These are phyloP conservation scores for Planoprotostelium fungivorum DNA, from an alignment of 78 protist species.

Conservation along the genomic window DNA sequence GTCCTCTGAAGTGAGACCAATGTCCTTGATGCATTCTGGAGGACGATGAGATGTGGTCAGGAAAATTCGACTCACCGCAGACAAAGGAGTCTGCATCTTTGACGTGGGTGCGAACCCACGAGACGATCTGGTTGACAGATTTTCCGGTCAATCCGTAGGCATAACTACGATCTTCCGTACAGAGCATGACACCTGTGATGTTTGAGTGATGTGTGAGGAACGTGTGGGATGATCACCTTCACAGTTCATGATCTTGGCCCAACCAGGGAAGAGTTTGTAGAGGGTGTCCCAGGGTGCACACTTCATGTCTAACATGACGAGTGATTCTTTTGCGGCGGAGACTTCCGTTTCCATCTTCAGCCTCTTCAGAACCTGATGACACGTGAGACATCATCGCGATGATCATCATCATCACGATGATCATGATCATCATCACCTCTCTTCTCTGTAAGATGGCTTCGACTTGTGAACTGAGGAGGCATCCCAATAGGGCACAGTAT, in stretches of 20 bases:
- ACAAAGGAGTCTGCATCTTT: neutral
- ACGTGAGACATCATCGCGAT: neutral
- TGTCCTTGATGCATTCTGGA: neutral
- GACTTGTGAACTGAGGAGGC: neutral
- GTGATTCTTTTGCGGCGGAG: neutral
- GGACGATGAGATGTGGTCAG: neutral
- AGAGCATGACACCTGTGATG: neutral
- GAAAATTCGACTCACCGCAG: neutral
- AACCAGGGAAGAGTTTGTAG: neutral
- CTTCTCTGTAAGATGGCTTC: neutral
- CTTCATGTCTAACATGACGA: neutral
- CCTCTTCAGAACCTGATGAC: neutral
- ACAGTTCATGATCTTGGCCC: slow-evolving; percentile 1
- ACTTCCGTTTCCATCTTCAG: neutral
- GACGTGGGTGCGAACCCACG: neutral
- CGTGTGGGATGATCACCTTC: neutral
- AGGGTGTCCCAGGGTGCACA: neutral
- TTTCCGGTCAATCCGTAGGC: neutral
- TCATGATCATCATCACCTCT: neutral
- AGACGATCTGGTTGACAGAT: neutral
- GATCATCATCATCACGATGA: neutral
- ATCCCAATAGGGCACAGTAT: neutral
- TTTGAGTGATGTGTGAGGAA: neutral
- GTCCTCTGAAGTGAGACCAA: neutral
- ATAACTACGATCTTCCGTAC: neutral